Evolutionary conservation across 345 rosid species (phyloP), one percentile per base, ranked within the genome.

Genomic region (Eucalyptus brandiana): DNA sequence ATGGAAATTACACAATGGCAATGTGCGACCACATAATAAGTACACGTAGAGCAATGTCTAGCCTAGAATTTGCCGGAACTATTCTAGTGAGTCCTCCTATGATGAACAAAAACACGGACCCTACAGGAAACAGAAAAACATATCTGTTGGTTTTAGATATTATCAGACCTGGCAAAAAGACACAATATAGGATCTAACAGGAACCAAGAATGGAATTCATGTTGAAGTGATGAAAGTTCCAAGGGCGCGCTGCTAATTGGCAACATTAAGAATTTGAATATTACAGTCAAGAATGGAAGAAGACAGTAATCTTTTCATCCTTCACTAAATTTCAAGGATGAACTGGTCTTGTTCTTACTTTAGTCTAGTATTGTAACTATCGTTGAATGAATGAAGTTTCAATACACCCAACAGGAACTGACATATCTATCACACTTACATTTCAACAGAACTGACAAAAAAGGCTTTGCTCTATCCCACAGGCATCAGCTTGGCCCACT

Each of bases 51-150:
- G 91, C 89, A 88, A 88, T 88, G 89, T 86, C 87, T 86, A 76
- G 89, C 91, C 87, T 47, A 72, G 87, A 90, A 76, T 88, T 88
- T 86, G 65, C 49, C 89, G 24, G 87, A 62, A 90, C 90, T 86
- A 90, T 90, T 86, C 76, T 88, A 72, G 12, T 51, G 65, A 89
- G 88, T 87, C 88, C 86, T 89, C 86, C 58, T 88, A 88, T n/a
- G 86, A n/a, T 69, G 86, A 69, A 88, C 56, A 88, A 47, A 69
- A 88, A 24, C 32, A 37, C 2, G 21, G 80, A 62, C 51, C 23
- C 34, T 28, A 28, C 88, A 62, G 81, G 23, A 87, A 87, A 47
- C 47, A 65, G 30, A 42, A 67, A 32, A 67, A 45, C 47, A 40
- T 16, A 40, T 76, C 30, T 15, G 44, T 40, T 76, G 47, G 85